Evolutionary conservation across 73 alveolate species (phyloP).

Genomic region (Paramecium octaurelia): DNA sequence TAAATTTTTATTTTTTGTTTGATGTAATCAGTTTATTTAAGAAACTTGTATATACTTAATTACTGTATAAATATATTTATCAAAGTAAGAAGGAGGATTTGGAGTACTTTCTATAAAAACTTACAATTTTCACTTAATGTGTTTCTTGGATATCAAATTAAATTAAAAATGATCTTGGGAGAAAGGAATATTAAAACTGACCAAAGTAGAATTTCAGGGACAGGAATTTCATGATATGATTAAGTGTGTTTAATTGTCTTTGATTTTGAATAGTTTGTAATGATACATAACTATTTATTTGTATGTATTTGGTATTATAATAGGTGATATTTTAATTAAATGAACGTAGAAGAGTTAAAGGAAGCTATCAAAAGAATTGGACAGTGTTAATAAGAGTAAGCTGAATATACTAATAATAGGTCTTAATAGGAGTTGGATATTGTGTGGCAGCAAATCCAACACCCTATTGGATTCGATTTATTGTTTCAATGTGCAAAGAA

Average conservation of each 20-base stretch:
- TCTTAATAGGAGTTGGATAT: not conserved
- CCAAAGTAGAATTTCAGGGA: not conserved
- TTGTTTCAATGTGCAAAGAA: not conserved
- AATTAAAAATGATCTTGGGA: not conserved
- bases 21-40: not conserved
- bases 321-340: not conserved
- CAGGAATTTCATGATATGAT: not conserved
- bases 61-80: not conserved
- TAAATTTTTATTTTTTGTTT: not conserved
- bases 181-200: not conserved
- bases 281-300: not conserved
- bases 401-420: not conserved
- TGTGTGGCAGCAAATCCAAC: not conserved
- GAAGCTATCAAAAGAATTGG: slow-evolving; percentile 24
- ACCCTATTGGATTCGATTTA: not conserved
- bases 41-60: not conserved
- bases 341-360: slow-evolving; percentile 18
- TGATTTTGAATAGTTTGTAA: not conserved
- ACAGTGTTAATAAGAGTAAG: not conserved
- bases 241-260: not conserved
- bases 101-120: not conserved
- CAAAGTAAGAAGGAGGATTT: not conserved
- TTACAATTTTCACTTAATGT: not conserved
- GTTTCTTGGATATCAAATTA: not conserved
- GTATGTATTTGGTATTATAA: not conserved